Evolutionary conservation across 371 early-diverging fungal species (phyloP).

Genomic region (Apophysomyces variabilis): DNA sequence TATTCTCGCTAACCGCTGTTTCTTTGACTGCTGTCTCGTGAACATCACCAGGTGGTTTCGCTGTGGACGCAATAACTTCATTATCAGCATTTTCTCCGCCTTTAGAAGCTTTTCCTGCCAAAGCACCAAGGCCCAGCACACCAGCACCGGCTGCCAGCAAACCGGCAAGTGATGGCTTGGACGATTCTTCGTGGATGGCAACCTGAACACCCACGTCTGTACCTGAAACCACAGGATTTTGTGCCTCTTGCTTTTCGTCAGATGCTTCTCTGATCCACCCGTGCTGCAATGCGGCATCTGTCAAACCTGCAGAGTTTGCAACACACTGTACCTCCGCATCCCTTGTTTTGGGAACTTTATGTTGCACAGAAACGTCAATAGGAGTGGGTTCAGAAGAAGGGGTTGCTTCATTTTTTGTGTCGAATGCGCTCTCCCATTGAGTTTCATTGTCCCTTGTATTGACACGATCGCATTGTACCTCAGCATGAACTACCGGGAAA

Average conservation of each 20-base stretch:
- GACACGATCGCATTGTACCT: conserved; percentile 1
- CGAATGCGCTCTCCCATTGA: conserved; percentile 4
- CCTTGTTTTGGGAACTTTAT: conserved; percentile 10
- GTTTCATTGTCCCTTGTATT: conserved; percentile 4
- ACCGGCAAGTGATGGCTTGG: neutral
- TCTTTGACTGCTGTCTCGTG: neutral
- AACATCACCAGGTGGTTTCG: neutral
- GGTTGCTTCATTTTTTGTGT: neutral
- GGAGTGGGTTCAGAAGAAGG: neutral
- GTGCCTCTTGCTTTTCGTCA: neutral
- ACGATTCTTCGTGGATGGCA: neutral
- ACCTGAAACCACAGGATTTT: neutral
- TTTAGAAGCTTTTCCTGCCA: neutral
- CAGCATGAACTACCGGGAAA: conserved; percentile 1
- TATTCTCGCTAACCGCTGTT: neutral
- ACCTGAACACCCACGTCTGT: neutral
- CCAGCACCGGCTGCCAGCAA: conserved; percentile 4
- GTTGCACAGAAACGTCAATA: conserved; percentile 9
- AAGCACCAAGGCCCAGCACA: neutral
- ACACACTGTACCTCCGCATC: conserved; percentile 11
- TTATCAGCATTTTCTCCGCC: neutral
- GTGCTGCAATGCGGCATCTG: conserved; percentile 12
- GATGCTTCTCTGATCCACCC: conserved; percentile 7
- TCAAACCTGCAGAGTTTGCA: conserved; percentile 11
- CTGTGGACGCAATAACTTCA: neutral